phyloP scores from a whole-genome alignment of 345 rosid species.

The Lenwebbia sp. region DNA sequence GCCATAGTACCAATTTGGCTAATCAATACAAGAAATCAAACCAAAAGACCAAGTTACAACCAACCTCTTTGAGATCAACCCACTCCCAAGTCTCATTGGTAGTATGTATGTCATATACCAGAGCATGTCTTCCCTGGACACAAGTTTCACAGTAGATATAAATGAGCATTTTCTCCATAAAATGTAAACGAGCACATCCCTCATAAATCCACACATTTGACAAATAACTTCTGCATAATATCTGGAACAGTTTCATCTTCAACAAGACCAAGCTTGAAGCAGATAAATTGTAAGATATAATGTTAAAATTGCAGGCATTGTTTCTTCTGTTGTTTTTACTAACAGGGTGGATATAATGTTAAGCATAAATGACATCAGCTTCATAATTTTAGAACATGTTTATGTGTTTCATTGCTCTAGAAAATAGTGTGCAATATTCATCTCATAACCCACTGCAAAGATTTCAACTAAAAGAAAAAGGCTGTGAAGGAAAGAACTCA shows the following conservation, averaged over 20 bases:
- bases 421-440: not conserved
- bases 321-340: not conserved
- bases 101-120: conserved; percentile 71
- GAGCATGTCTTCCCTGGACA: conserved; percentile 78
- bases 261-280: not conserved
- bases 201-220: not conserved
- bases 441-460: not conserved
- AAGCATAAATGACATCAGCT: not conserved
- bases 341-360: not conserved
- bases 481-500: not conserved
- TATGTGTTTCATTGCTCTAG: not conserved
- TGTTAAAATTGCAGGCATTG: not conserved
- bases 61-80: conserved; percentile 86
- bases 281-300: not conserved
- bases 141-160: not conserved
- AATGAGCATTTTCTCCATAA: not conserved
- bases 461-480: not conserved
- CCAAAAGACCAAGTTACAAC: not conserved
- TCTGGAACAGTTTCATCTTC: not conserved
- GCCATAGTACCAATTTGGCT: not conserved
- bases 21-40: not conserved
- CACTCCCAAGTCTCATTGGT: conserved; percentile 85
- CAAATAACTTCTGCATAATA: not conserved
- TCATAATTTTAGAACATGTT: not conserved
- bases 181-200: not conserved